phyloP scores from a whole-genome alignment of 495 filamentous ascomycete genomes.

The Neurospora sp. region DNA sequence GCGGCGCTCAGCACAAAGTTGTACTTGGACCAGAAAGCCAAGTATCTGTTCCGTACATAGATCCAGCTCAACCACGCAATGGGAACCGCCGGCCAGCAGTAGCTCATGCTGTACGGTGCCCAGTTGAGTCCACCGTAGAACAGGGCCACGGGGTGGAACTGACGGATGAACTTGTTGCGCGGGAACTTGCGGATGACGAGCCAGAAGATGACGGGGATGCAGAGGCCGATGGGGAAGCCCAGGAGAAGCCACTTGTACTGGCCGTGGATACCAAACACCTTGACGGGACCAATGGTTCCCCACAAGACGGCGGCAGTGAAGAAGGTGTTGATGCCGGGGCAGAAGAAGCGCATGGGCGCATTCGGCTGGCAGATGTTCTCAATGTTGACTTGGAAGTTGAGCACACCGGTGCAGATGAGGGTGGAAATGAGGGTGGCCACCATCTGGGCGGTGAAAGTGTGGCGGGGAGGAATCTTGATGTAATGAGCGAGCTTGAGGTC shows the following conservation, averaged over 20 bases:
- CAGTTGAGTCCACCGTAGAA: conserved; percentile 23
- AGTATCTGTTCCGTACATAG: conserved; percentile 23
- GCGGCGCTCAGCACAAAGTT: conserved; percentile 32
- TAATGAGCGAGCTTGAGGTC: conserved; percentile 38
- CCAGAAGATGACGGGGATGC: conserved; percentile 22
- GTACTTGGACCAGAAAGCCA: conserved; percentile 36
- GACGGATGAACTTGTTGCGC: conserved; percentile 22
- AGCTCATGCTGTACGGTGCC: conserved; percentile 28
- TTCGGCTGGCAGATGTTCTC: conserved; percentile 27
- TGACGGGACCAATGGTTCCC: conserved; percentile 35
- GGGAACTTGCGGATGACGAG: conserved; percentile 20
- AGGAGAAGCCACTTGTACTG: conserved; percentile 26
- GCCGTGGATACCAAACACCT: conserved; percentile 29
- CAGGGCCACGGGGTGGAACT: conserved; percentile 31
- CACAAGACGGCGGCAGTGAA: conserved; percentile 36
- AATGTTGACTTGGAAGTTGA: conserved; percentile 33
- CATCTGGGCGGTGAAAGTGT: conserved; percentile 35
- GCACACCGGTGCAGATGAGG: conserved; percentile 28
- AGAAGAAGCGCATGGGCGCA: conserved; percentile 30
- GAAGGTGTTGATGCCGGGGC: conserved; percentile 33
- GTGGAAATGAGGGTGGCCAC: conserved; percentile 29
- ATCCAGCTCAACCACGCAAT: conserved; percentile 28
- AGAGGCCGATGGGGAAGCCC: conserved; percentile 29
- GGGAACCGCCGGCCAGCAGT: conserved; percentile 31
- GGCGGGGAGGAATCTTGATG: conserved; percentile 31